These are phyloP conservation scores for Fusarium brevicatenulatum DNA, from an alignment of 2,329 filamentous ascomycete genomes.

Conservation along the genomic window DNA sequence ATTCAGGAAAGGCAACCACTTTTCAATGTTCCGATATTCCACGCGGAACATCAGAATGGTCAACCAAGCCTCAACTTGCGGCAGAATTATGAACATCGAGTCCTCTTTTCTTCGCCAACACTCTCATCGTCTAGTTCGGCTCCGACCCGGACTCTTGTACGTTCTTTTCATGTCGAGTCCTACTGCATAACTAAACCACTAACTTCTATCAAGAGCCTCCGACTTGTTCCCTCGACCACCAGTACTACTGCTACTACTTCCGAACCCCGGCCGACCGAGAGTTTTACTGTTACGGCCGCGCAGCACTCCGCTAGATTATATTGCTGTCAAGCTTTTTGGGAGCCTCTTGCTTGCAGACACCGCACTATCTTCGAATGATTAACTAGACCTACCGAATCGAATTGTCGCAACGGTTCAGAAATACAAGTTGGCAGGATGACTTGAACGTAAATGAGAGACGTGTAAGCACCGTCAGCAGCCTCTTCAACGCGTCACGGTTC, in stretches of 20 bases:
- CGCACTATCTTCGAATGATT: neutral
- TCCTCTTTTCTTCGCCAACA: neutral
- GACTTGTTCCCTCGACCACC: neutral
- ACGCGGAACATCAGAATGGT: neutral
- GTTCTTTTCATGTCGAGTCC: neutral
- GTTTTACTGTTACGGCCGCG: neutral
- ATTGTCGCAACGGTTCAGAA: slow-evolving; percentile 38
- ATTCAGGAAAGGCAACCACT: neutral
- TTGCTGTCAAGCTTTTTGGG: neutral
- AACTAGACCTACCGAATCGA: slow-evolving; percentile 22
- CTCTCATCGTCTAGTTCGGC: neutral
- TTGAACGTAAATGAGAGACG: fast-evolving
- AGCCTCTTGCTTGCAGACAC: neutral
- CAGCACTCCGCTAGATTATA: no score
- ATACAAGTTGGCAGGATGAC: neutral
- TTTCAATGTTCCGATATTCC: neutral
- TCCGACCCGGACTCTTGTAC: neutral
- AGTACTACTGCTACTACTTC: neutral
- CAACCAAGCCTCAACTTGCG: neutral
- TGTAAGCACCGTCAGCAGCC: no score
- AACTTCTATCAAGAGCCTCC: neutral
- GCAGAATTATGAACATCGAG: neutral
- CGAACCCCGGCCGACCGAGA: neutral
- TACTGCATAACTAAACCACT: neutral
- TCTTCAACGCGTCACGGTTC: neutral